Conservation (phyloP, 208 protist genomes). For the Trypanosoma lewisi region DNA sequence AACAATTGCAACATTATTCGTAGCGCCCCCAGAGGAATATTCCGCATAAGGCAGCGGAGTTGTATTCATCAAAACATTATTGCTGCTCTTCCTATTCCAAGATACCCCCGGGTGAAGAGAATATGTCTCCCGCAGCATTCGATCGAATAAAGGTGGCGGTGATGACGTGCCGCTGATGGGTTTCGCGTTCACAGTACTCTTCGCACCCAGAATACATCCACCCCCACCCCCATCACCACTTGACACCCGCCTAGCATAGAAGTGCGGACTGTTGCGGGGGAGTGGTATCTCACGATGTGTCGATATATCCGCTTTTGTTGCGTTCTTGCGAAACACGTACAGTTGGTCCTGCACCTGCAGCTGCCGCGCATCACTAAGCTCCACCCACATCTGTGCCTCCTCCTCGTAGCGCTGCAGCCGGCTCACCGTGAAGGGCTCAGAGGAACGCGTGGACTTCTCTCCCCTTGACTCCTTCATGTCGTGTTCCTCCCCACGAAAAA, state of each 20-base stretch:
- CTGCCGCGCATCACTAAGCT: conserved; percentile 33
- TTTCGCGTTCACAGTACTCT: background rate
- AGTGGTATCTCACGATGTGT: conserved; percentile 65
- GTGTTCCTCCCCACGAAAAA: conserved; percentile 67
- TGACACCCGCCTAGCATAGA: conserved; percentile 20
- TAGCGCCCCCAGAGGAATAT: background rate
- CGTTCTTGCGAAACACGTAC: conserved; percentile 79
- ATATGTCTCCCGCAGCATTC: background rate
- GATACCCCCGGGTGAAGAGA: too few species aligned
- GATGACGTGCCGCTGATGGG: conserved; percentile 3
- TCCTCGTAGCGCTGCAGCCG: conserved; percentile 72
- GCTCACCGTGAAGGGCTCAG: conserved; percentile 73
- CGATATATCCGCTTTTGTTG: conserved; percentile 72
- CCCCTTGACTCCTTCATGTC: conserved; percentile 41
- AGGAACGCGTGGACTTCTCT: conserved; percentile 41
- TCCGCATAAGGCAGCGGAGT: background rate
- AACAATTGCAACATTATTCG: background rate
- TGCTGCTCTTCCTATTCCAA: too few species aligned
- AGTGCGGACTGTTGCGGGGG: conserved; percentile 49
- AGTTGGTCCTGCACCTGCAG: conserved; percentile 76
- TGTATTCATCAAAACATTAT: background rate
- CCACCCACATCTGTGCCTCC: conserved; percentile 61
- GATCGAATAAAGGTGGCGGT: background rate
- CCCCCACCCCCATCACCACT: background rate
- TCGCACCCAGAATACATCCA: background rate